Percentiles rank a stretch among this genome's conserved stretches.
phyloP scores from a whole-genome alignment of 768 basidiomycete genomes.

The Pluteus cervinus region DNA sequence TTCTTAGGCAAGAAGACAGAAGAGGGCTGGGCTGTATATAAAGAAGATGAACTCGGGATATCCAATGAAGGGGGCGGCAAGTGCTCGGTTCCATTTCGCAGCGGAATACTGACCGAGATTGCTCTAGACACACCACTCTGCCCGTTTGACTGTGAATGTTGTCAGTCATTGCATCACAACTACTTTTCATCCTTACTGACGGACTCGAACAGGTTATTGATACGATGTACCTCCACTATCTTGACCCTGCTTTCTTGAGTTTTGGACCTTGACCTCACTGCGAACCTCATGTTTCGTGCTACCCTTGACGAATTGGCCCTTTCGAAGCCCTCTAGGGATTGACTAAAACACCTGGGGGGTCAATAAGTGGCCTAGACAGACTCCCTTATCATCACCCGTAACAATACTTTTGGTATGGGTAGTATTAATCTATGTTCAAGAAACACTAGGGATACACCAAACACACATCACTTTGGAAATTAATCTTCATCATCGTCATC shows the following conservation, averaged over 20 bases:
- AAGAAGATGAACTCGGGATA: constrained; percentile 79
- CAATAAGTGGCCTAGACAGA: constrained; percentile 58
- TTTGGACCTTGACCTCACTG: no score
- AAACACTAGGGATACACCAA: constrained; percentile 16
- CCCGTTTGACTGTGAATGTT: constrained; percentile 88
- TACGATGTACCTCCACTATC: constrained; percentile 1
- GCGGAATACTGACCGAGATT: constrained; percentile 17
- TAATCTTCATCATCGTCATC: constrained; percentile 38
- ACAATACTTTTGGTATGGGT: not conserved
- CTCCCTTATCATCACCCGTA: constrained; percentile 1
- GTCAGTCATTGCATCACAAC: constrained; percentile 38
- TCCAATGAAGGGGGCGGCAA: constrained; percentile 65
- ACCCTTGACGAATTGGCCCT: constrained; percentile 31
- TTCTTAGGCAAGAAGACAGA: constrained; percentile 47
- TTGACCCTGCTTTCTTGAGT: no score
- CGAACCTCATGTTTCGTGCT: no score
- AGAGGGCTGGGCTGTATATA: constrained; percentile 76
- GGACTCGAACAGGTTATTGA: constrained; percentile 16
- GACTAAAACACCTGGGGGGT: constrained; percentile 49
- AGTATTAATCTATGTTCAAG: constrained; percentile 1
- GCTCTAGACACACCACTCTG: constrained; percentile 71
- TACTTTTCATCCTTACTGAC: not conserved
- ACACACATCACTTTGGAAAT: constrained; percentile 14
- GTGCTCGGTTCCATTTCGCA: constrained; percentile 13
- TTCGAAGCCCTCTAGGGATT: constrained; percentile 49